Base-by-base conservation (phyloP, 306 rosid species). In the Trichosanthes cucumerina region DNA sequence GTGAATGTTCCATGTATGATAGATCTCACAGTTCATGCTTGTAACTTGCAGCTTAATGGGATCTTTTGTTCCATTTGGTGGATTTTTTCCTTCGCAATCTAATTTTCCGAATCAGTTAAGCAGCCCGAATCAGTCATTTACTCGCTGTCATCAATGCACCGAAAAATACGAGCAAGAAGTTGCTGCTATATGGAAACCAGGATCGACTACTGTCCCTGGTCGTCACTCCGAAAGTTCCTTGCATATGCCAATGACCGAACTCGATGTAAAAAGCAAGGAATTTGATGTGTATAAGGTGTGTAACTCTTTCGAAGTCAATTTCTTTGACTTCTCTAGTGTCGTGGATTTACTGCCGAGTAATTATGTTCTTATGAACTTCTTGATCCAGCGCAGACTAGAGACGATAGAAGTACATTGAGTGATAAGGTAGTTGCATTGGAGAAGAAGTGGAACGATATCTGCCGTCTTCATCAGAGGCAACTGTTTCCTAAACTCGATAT, bases 11-110 rank as follows among this genome's bases (percentile, higher is more conserved):
- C 76, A 82, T 87, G 86, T 83, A 80, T 80, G 12, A 80, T 84
- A 85, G 86, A 83, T 83, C 88, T 87, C 85, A 89, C 87, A 83
- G 87, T 86, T 85, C 83, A 34, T 87, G 68, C 80, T 89, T 80
- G 86, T 90, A 77, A 73, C 18, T 49, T 50, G 78, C 99, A 96
- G 99, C 85, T 92, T 96, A 82, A 83, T 96, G 96, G 93, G 97
- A 81, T 96, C 99, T 80, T 96, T 92, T 76, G 92, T 96, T 83
- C 99, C 99, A 76, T 88, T 96, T 75, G 97, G 93, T 15, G 99
- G 99, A 31, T 96, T 92, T 85, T 91, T 92, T 68, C 79, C 98
- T 50, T 76, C 93, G 52, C 85, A 92, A 19, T 84, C 96, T 1
- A 88, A 89, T 69, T 81, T 87, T 72, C 84, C 63, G 77, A 87